Evolutionary conservation across 768 basidiomycete genomes (phyloP).

Genomic region (Phylloporus arenicola): DNA sequence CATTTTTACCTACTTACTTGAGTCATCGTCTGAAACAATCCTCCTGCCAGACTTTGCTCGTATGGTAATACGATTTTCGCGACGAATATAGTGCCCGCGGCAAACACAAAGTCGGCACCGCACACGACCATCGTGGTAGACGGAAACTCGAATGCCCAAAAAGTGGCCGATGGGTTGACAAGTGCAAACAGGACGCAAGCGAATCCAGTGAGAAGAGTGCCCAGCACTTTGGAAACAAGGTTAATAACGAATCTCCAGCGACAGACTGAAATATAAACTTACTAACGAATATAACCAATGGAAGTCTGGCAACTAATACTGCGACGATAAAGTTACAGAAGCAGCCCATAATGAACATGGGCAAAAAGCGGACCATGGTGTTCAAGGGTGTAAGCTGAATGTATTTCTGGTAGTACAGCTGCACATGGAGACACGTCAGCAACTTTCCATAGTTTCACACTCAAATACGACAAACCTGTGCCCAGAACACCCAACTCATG

Average conservation of each 20-base stretch:
- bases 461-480: slow-evolving; percentile 28
- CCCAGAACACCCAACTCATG: slow-evolving; percentile 49
- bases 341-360: slow-evolving; percentile 64
- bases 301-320: slow-evolving; percentile 48
- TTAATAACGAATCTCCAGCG: neutral
- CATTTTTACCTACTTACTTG: slow-evolving; percentile 38
- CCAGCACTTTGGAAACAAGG: slow-evolving; percentile 34
- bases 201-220: slow-evolving; percentile 51
- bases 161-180: slow-evolving; percentile 50
- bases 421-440: neutral
- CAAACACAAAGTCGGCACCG: slow-evolving; percentile 74
- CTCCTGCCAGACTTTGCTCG: slow-evolving; percentile 74
- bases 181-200: slow-evolving; percentile 66
- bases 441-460: neutral
- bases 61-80: slow-evolving; percentile 60
- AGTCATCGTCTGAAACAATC: slow-evolving; percentile 73
- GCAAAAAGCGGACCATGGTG: slow-evolving; percentile 62
- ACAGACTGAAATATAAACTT: neutral
- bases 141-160: slow-evolving; percentile 77
- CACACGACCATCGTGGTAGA: slow-evolving; percentile 59
- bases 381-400: slow-evolving; percentile 46
- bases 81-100: slow-evolving; percentile 69
- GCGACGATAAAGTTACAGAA: slow-evolving; percentile 64
- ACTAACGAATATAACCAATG: slow-evolving; percentile 57
- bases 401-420: slow-evolving; percentile 75